Evolutionary conservation across 805 yeast genomes (phyloP).

Genomic region (Cyberlindnera mycetangii): DNA sequence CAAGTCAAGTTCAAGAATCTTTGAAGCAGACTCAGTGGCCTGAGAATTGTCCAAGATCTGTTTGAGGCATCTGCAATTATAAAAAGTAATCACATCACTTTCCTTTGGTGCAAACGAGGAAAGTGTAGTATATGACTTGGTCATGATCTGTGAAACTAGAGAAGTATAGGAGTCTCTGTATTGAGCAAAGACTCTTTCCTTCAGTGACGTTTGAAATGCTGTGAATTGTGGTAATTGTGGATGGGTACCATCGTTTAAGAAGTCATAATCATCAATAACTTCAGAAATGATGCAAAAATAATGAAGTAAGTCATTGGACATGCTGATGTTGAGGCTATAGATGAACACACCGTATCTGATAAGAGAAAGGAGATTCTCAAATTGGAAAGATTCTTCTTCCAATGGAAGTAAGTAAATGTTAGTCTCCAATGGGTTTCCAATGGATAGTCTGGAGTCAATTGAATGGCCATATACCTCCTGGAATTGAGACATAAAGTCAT

Average conservation of each 20-base stretch:
- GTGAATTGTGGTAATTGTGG: neutral
- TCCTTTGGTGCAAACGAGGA: neutral
- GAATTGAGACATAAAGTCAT: slow-evolving; percentile 22
- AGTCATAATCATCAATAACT: slow-evolving; percentile 37
- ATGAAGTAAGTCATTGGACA: slow-evolving; percentile 11
- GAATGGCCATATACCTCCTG: slow-evolving; percentile 29
- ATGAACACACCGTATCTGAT: slow-evolving; percentile 29
- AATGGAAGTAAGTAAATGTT: slow-evolving; percentile 33
- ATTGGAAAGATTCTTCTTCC: slow-evolving; percentile 13
- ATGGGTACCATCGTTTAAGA: slow-evolving; percentile 22
- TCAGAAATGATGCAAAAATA: slow-evolving; percentile 36
- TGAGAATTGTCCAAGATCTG: slow-evolving; percentile 31
- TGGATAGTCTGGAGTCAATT: slow-evolving; percentile 37
- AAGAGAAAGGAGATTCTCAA: slow-evolving; percentile 16
- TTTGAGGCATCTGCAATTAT: slow-evolving; percentile 35
- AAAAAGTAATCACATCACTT: slow-evolving; percentile 24
- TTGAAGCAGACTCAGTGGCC: slow-evolving; percentile 14
- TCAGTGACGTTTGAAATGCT: neutral
- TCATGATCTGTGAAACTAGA: slow-evolving; percentile 16
- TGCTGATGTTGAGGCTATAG: slow-evolving; percentile 18
- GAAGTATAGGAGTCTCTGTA: slow-evolving; percentile 24
- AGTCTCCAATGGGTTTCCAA: slow-evolving; percentile 46
- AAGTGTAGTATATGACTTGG: slow-evolving; percentile 12
- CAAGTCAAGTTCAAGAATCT: slow-evolving; percentile 27
- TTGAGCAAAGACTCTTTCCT: neutral